Base-by-base conservation (phyloP, 495 filamentous ascomycete genomes). In the Symbiotaphrina buchneri region DNA sequence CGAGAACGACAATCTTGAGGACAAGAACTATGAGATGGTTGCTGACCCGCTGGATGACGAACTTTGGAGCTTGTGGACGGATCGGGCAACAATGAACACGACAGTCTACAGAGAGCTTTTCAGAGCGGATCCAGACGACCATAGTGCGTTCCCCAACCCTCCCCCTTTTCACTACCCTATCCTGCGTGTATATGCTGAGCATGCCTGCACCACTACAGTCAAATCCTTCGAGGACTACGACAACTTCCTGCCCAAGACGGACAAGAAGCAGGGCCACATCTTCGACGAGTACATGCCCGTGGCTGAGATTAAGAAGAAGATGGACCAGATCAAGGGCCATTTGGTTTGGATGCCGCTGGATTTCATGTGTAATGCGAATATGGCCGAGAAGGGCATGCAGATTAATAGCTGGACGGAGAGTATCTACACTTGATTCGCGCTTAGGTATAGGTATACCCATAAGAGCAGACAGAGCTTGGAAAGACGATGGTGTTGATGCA, bases 291-390 rank as follows among this genome's bases (percentile, higher is more conserved):
- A 68, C 52, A 59, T 73, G 39, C 70, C 77, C 0, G 59, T 61
- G 0, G 48, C 65, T 15, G 71, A 85, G 27, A 68, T 90, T 10
- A 61, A 76, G 15, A 40, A 61, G 44, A 79, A 81, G 48, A 55
- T 97, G 20, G 73, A 80, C 43, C 52, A 65, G 39, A 68, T 94
- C 45, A 74, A 68, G 48, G 87, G 85, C 0, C 87, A 94, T 58
- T 47, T 97, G 18, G 83, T 97, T 0, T 94, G 85, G 85, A 80
- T 93, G 74, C 84, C 82, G 28, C 43, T 94, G 40, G 68, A 85
- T 24, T 95, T 91, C 43, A 49, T 94, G 43, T 54, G 59, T 37
- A 75, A 92, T 40, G 84, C 74, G 0, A 60, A 74, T 40, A 87
- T 94, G 85, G 85, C 83, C 0, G 87, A 94, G 55, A 73, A 64